Evolutionary conservation across 805 yeast genomes (phyloP).

Genomic region (Clavispora vitiphila): DNA sequence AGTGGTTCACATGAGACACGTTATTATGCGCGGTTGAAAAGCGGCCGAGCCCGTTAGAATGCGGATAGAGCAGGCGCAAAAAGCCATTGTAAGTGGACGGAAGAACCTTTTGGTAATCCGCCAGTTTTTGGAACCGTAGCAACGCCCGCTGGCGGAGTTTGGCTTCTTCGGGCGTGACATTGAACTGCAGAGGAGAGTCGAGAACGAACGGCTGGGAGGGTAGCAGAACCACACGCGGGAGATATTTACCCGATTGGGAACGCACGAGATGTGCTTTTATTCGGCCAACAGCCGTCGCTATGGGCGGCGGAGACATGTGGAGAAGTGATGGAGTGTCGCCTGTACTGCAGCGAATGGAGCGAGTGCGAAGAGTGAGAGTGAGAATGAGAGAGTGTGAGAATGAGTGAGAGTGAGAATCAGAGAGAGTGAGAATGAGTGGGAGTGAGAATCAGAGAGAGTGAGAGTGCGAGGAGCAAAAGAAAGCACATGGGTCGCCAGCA

Average conservation of each 20-base stretch:
- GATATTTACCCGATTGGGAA: constrained; percentile 6
- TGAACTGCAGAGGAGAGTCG: background rate
- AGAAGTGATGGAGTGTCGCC: background rate
- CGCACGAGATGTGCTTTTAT: background rate
- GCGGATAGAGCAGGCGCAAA: constrained; percentile 10
- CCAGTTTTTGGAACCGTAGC: constrained; percentile 6
- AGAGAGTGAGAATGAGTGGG: too few relatives aligned
- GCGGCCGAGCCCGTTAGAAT: constrained; percentile 3
- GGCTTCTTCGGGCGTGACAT: background rate
- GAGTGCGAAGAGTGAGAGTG: background rate
- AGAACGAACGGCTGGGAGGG: background rate
- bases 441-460: too few relatives aligned
- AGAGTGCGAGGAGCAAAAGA: too few relatives aligned
- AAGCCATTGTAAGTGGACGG: constrained; percentile 1
- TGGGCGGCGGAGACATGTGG: background rate
- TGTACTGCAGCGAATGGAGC: background rate
- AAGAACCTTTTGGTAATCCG: constrained; percentile 4
- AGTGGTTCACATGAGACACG: constrained; percentile 20
- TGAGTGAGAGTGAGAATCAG: background rate
- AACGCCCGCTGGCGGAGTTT: background rate
- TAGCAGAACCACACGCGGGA: constrained; percentile 2
- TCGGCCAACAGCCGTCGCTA: background rate
- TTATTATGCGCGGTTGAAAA: background rate
- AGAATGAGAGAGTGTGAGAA: too few relatives aligned
- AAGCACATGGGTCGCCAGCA: too few relatives aligned